Evolutionary conservation across 345 rosid species (phyloP).

Genomic region (Citrus inodora): DNA sequence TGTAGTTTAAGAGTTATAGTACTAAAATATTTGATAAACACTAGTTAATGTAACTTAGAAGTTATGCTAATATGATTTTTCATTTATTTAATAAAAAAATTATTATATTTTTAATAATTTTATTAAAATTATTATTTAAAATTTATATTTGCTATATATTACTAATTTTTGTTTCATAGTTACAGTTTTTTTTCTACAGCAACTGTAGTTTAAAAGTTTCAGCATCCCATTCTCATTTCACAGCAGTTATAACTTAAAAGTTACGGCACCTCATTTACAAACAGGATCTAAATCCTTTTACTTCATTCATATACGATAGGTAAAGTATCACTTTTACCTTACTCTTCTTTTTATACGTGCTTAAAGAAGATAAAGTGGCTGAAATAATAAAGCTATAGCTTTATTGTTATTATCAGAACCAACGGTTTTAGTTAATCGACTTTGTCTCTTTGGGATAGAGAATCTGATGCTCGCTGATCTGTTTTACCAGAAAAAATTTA

Average conservation of each 20-base stretch:
- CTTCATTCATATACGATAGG: not conserved
- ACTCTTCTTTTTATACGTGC: too few species aligned
- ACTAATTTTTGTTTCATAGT: too few species aligned
- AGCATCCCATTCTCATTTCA: fast-evolving
- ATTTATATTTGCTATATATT: too few species aligned
- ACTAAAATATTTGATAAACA: too few species aligned
- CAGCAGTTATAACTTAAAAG: fast-evolving
- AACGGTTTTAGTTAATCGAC: not conserved
- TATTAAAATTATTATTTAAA: too few species aligned
- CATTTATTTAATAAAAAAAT: too few species aligned
- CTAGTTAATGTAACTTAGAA: fast-evolving
- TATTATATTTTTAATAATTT: too few species aligned
- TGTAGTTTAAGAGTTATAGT: too few species aligned
- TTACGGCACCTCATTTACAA: fast-evolving
- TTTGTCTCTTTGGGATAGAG: not conserved
- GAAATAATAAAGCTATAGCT: not conserved
- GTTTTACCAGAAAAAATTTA: not conserved
- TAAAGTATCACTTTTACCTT: not conserved
- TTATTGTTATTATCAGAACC: not conserved
- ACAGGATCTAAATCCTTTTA: too few species aligned
- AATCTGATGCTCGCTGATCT: not conserved
- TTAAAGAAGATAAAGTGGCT: not conserved
- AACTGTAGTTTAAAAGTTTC: too few species aligned
- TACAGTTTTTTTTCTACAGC: too few species aligned
- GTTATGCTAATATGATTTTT: too few species aligned